Base-by-base conservation (phyloP, 192 early-diverging fungal genomes). In the Linnemannia zychae region DNA sequence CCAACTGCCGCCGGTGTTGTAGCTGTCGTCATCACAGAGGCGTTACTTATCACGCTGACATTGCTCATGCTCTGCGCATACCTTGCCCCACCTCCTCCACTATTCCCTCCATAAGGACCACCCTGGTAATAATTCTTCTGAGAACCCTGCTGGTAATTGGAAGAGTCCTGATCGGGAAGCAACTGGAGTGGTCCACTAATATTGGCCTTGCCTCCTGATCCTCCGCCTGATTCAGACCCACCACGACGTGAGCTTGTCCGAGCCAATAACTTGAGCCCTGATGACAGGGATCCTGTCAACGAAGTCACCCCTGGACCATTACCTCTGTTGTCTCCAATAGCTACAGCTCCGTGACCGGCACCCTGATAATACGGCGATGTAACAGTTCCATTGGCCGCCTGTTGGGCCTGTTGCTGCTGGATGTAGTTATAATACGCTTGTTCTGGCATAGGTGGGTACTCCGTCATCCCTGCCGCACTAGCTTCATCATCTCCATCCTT, bases 41-140 rank as follows among this genome's bases (percentile, higher is more conserved):
- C 12, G 31, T 7, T 46, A 24, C 38, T 48, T n/a, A 22, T 18
- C 34, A 71, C 24, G 40, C 80, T 75, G 18, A 81, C 73, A 71
- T 82, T 71, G 18, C 48, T 66, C 74, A 82, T 49, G 48, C 80
- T 82, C 69, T 76, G 80, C 4, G 78, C 48, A 48, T 80, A 80
- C 3, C 37, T 20, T 18, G 52, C 47, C 31, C 66, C 49, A 28
- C 46, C 20, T 48, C 63, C 36, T 9, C 57, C 57, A 5, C 70
- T 74, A 15, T 1, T 73, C 12, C 49, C 66, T 17, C 69, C 47
- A 52, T 72, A 22, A 28, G 13, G 40, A 34, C 52, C 49, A 3
- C 31, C 44, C 31, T 50, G 44, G 24, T 80, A 48, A 9, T 52
- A 6, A 6, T 16, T 28, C 37, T 31, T 16, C n/a, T n/a, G n/a